These are phyloP conservation scores for Coniferiporia sulphurascens DNA, from an alignment of 1,284 basidiomycete genomes.

Conservation along the genomic window DNA sequence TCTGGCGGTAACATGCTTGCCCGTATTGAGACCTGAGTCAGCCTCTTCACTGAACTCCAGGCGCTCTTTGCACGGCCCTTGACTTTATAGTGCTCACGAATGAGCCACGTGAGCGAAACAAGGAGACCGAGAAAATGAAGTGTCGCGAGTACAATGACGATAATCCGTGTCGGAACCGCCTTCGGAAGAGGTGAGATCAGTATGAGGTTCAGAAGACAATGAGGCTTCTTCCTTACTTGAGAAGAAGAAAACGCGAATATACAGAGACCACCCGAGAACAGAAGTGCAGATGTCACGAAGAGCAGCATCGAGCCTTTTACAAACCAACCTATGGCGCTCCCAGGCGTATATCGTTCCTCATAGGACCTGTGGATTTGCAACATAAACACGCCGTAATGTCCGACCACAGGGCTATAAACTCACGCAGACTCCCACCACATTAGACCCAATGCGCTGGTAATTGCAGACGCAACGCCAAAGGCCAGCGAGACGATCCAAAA, in stretches of 20 bases:
- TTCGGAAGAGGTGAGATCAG: neutral
- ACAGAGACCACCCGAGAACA: conserved; percentile 11
- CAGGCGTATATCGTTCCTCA: neutral
- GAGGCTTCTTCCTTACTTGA: conserved; percentile 3
- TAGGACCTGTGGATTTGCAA: neutral
- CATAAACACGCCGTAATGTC: neutral
- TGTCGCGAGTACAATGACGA: conserved; percentile 6
- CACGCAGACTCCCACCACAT: conserved; percentile 8
- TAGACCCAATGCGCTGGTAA: neutral
- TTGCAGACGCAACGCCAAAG: conserved; percentile 3
- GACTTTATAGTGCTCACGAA: neutral
- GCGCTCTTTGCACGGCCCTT: neutral
- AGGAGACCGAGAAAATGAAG: conserved; percentile 4
- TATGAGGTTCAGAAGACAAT: neutral
- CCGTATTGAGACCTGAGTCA: neutral
- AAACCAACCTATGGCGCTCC: neutral
- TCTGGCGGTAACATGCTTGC: neutral
- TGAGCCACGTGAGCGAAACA: conserved; percentile 1
- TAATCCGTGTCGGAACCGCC: neutral
- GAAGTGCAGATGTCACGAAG: neutral
- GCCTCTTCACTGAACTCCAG: neutral
- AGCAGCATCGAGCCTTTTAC: neutral
- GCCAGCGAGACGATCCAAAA: conserved; percentile 13
- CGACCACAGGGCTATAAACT: neutral
- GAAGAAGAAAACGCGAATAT: conserved; percentile 8